Percentiles rank a stretch among this genome's conserved stretches.
Evolutionary conservation across 2,329 filamentous ascomycete species (phyloP).

Genomic region (Calonectria pseudoreteaudii): DNA sequence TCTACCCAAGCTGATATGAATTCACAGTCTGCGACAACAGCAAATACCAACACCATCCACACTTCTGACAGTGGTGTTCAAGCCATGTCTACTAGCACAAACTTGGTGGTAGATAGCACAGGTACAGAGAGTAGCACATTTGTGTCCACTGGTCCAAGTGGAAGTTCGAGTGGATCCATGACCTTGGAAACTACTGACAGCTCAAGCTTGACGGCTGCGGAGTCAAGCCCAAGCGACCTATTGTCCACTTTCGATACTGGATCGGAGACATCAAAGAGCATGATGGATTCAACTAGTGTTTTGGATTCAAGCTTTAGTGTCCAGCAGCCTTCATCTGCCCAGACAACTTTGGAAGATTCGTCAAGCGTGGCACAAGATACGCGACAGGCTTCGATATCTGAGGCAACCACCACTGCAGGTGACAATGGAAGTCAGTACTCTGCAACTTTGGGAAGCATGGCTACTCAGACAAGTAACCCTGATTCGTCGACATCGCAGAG

Average conservation of each 20-base stretch:
- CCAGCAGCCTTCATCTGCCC: background rate
- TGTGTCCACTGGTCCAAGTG: background rate
- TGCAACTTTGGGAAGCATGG: background rate
- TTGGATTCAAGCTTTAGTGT: background rate
- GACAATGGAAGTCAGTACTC: background rate
- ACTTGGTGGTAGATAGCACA: background rate
- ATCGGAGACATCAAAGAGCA: too few species aligned
- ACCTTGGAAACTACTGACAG: background rate
- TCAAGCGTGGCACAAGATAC: background rate
- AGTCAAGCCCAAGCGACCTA: background rate
- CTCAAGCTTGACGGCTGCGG: background rate
- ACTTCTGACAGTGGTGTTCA: background rate
- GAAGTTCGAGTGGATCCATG: background rate
- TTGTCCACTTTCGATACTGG: background rate
- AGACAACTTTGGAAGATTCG: background rate
- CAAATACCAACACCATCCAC: background rate
- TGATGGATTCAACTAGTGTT: background rate
- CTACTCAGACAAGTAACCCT: background rate
- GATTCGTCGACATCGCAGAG: background rate
- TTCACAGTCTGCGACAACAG: background rate
- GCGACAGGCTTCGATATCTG: background rate
- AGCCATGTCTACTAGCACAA: background rate
- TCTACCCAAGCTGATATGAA: background rate
- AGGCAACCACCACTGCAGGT: background rate
- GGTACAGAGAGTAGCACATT: background rate